A percentile compares a stretch with the other conserved stretches of the same genome.
phyloP scores from a whole-genome alignment of 768 basidiomycete genomes.

The Naematelia aurantialba region DNA sequence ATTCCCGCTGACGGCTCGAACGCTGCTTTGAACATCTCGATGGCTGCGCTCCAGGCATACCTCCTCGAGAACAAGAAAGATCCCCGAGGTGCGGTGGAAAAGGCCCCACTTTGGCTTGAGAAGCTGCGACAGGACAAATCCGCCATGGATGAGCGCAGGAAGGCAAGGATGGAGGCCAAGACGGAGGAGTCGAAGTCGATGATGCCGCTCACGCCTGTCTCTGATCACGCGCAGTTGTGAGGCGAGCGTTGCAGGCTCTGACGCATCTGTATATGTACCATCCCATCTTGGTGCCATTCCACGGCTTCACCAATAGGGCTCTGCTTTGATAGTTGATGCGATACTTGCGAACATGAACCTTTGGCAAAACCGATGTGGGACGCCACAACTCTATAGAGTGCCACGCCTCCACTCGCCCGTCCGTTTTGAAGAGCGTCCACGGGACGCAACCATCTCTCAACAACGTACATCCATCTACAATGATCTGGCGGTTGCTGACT shows the following conservation, averaged over 20 bases:
- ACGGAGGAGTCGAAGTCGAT: neutral
- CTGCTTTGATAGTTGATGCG: too few species aligned
- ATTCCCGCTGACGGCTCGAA: neutral
- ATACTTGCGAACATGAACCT: too few species aligned
- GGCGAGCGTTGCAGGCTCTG: too few species aligned
- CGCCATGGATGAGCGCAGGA: neutral
- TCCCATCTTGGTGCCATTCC: too few species aligned
- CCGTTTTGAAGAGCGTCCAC: too few species aligned
- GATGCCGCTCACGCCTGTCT: neutral
- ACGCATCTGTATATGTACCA: too few species aligned
- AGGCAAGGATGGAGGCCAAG: neutral
- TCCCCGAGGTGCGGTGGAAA: neutral
- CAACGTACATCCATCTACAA: neutral
- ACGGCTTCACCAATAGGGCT: too few species aligned
- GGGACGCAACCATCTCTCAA: too few species aligned
- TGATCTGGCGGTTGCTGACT: neutral
- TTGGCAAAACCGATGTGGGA: too few species aligned
- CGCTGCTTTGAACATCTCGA: constrained; percentile 41
- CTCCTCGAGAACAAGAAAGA: constrained; percentile 64
- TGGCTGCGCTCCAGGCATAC: constrained; percentile 83
- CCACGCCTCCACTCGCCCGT: too few species aligned
- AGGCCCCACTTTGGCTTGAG: neutral
- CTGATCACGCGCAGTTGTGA: too few species aligned
- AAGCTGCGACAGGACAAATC: neutral
- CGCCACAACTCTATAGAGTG: too few species aligned